A percentile compares a stretch with the other conserved stretches of the same genome.
Evolutionary conservation across 768 basidiomycete species (phyloP).

Genomic region (Suillus subluteus): DNA sequence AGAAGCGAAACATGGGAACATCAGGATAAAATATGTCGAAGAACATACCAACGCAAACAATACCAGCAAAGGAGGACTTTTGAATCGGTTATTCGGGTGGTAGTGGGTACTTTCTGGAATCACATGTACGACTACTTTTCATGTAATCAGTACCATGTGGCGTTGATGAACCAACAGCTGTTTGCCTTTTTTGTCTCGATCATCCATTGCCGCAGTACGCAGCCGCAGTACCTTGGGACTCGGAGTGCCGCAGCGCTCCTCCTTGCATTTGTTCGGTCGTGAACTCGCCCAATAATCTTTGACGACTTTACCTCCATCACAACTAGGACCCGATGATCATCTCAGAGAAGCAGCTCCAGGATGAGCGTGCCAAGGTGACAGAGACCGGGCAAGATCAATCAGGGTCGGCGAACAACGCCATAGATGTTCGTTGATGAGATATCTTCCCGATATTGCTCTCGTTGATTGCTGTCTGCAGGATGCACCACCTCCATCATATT

Average conservation of each 20-base stretch:
- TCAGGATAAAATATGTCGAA: slow-evolving; percentile 26
- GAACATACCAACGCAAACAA: slow-evolving; percentile 9
- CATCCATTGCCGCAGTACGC: background rate
- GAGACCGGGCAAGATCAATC: slow-evolving; percentile 6
- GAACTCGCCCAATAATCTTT: background rate
- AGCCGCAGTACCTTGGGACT: slow-evolving; percentile 2
- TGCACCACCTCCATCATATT: slow-evolving; percentile 16
- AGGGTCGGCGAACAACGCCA: background rate
- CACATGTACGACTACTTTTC: background rate
- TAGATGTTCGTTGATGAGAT: slow-evolving; percentile 1
- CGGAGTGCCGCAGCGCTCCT: background rate
- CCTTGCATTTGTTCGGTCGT: background rate
- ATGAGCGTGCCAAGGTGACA: background rate
- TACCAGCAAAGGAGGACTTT: slow-evolving; percentile 19
- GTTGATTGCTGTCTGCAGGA: slow-evolving; percentile 3
- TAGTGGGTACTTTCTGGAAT: background rate
- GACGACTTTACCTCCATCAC: background rate
- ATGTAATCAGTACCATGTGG: background rate
- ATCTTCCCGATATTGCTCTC: background rate
- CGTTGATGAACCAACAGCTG: background rate
- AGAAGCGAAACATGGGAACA: slow-evolving; percentile 21
- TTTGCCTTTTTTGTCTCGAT: background rate
- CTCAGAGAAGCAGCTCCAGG: slow-evolving; percentile 6
- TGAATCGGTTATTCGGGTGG: slow-evolving; percentile 24
- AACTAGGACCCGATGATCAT: slow-evolving; percentile 7